These are phyloP conservation scores for Amanita exitialis DNA, from an alignment of 768 basidiomycete genomes.

Conservation along the genomic window DNA sequence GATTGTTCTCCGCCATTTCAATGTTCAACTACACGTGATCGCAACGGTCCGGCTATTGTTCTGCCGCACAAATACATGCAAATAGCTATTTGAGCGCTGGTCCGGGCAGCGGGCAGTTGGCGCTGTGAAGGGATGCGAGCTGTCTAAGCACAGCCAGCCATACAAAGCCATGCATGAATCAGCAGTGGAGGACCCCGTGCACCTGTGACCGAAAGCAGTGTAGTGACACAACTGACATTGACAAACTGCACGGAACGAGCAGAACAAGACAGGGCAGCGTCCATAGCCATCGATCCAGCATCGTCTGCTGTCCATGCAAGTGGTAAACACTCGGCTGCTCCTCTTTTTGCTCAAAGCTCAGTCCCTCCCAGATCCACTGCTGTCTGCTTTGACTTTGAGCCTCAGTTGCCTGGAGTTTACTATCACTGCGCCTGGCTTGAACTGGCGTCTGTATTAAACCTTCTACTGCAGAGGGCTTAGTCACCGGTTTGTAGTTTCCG, in stretches of 20 bases:
- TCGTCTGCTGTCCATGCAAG: neutral
- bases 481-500: neutral
- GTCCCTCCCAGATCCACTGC: neutral
- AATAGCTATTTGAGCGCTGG: no score
- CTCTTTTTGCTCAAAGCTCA: neutral
- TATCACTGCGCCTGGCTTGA: neutral
- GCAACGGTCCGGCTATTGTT: slow-evolving; percentile 1
- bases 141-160: neutral
- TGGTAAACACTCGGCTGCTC: neutral
- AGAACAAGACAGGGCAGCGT: neutral
- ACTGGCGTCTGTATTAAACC: neutral
- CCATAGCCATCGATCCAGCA: neutral
- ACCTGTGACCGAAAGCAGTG: neutral
- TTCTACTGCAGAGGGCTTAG: neutral
- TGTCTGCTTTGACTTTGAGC: neutral
- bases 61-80: neutral
- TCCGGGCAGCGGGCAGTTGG: no score
- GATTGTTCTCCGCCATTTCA: slow-evolving; percentile 11
- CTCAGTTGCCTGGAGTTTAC: neutral
- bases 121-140: neutral
- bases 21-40: slow-evolving; percentile 11
- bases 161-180: neutral
- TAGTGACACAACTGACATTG: neutral
- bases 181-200: neutral
- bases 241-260: neutral